Evolutionary conservation across 257 asterid species (phyloP).

Genomic region (Solanum peruvianum): DNA sequence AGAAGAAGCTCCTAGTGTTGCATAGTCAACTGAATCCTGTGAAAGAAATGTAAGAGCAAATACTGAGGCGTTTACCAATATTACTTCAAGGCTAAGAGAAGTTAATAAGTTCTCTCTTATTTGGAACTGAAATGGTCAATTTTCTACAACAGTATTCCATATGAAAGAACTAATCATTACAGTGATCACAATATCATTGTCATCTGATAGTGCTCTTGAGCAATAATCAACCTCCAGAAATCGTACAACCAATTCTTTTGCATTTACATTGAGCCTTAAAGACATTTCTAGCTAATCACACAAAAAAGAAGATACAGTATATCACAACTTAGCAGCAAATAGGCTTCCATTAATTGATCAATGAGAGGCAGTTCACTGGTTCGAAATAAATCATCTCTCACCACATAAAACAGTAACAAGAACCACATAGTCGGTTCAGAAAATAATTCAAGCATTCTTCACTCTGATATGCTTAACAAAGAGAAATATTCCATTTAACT

Average conservation of each 20-base stretch:
- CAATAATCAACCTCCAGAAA: background rate
- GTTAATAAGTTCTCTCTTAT: background rate
- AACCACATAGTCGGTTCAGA: background rate
- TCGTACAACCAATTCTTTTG: background rate
- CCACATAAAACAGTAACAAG: background rate
- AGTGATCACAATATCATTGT: background rate
- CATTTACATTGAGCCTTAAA: background rate
- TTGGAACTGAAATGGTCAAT: background rate
- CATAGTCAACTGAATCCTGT: conserved; percentile 84
- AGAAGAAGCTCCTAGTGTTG: conserved; percentile 79
- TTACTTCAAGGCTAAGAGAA: background rate
- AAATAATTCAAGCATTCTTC: background rate
- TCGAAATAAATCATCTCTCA: background rate
- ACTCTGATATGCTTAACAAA: background rate
- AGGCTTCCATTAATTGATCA: background rate
- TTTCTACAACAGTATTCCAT: background rate
- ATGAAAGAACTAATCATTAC: background rate
- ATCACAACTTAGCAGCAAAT: background rate
- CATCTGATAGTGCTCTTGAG: background rate
- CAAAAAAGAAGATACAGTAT: background rate
- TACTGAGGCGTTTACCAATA: background rate
- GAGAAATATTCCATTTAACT: background rate
- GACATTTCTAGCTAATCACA: background rate
- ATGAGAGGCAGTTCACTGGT: background rate
- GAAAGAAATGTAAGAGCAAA: background rate